phyloP scores from a whole-genome alignment of 139 green algal species.

The Chlamydomonas incerta region DNA sequence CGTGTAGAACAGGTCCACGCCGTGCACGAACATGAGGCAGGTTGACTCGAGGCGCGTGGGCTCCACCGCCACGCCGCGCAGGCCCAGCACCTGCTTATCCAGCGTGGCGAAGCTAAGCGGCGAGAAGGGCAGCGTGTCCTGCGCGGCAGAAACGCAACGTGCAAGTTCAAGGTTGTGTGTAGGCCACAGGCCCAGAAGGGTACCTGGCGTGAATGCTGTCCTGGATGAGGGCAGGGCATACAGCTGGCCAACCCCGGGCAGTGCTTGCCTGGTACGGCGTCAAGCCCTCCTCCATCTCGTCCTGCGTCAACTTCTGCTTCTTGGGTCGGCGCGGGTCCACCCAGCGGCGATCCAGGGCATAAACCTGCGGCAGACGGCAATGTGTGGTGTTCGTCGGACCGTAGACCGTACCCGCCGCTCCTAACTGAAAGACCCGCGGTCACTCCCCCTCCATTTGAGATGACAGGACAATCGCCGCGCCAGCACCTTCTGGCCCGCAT shows the following conservation, averaged over 20 bases:
- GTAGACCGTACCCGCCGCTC: no score
- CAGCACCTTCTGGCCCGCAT: no score
- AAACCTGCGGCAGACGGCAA: conserved; percentile 72
- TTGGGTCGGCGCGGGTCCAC: conserved; percentile 89
- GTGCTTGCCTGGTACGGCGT: conserved; percentile 83
- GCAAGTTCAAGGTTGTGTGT: background rate
- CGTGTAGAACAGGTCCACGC: conserved; percentile 80
- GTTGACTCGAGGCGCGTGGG: conserved; percentile 88
- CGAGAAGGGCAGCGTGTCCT: conserved; percentile 67
- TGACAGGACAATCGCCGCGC: no score
- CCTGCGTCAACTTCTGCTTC: conserved; percentile 67
- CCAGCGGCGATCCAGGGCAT: conserved; percentile 89
- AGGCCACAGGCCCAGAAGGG: background rate
- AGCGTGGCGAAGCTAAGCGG: conserved; percentile 67
- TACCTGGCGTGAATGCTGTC: no score
- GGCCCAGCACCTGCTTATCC: conserved; percentile 61
- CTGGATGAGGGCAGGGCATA: background rate
- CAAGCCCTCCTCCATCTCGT: conserved; percentile 89
- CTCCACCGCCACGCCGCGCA: conserved; percentile 57
- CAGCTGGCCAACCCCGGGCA: no score
- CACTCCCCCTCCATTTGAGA: no score
- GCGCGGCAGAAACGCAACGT: background rate
- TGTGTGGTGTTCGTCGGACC: no score
- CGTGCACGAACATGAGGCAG: conserved; percentile 75
- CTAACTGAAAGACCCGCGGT: no score